Conservation (phyloP, 257 asterid genomes). For the Penstemon eatonii region DNA sequence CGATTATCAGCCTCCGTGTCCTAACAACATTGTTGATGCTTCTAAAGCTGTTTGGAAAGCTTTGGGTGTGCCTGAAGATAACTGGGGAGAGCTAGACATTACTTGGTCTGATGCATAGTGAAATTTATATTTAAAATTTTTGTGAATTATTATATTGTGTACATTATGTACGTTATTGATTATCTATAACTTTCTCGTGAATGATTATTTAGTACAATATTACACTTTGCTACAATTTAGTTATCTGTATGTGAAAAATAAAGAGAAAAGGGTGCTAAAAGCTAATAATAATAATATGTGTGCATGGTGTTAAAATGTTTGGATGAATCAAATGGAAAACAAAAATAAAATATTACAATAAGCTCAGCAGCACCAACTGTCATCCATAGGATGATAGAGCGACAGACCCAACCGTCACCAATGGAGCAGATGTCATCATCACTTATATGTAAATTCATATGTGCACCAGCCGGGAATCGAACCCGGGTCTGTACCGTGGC, state of each 20-base stretch:
- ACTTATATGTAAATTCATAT: no score
- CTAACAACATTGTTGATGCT: constrained; percentile 43
- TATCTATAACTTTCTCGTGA: background rate
- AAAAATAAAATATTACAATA: no score
- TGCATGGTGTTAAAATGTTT: no score
- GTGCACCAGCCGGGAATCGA: constrained; percentile 80
- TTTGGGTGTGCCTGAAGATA: constrained; percentile 26
- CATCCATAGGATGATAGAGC: no score
- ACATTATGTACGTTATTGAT: background rate
- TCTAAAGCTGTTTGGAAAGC: constrained; percentile 45
- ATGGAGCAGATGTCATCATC: no score
- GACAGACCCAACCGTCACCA: no score
- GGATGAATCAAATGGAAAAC: no score
- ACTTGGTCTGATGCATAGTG: constrained; percentile 43
- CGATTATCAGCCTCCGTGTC: constrained; percentile 49
- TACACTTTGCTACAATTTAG: no score
- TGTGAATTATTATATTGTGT: background rate
- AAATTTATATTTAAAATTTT: background rate
- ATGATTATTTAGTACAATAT: background rate
- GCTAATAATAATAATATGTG: no score
- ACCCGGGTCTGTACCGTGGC: constrained; percentile 81
- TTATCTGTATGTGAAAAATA: no score
- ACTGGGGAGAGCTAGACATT: constrained; percentile 43
- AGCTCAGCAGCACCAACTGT: no score
- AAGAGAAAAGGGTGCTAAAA: no score